Evolutionary conservation across 495 filamentous ascomycete species (phyloP).

Genomic region (Aspergillus homomorphus): DNA sequence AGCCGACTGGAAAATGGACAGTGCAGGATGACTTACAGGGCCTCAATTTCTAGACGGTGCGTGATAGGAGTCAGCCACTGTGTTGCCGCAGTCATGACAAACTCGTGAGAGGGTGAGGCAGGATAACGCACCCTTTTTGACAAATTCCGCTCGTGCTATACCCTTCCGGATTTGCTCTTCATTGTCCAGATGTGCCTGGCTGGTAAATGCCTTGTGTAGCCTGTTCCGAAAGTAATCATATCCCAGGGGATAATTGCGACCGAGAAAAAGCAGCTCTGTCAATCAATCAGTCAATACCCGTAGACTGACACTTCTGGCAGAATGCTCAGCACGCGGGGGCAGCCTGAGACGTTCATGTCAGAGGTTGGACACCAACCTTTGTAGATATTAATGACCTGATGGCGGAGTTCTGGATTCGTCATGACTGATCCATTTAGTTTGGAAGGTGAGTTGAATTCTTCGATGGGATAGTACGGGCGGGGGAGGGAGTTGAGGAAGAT

Average conservation of each 20-base stretch:
- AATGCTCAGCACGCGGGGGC: not conserved
- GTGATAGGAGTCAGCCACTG: not conserved
- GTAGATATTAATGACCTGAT: slow-evolving; percentile 84
- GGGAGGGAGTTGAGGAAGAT: not conserved
- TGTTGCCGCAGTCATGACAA: not conserved
- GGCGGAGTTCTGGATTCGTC: slow-evolving; percentile 59
- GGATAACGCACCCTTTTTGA: slow-evolving; percentile 71
- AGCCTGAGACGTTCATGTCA: not conserved
- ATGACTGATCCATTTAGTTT: slow-evolving; percentile 25
- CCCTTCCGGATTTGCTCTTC: slow-evolving; percentile 70
- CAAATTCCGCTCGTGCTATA: slow-evolving; percentile 76
- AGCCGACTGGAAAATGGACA: not conserved
- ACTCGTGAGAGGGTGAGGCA: not conserved
- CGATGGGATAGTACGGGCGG: not conserved
- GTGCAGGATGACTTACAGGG: slow-evolving; percentile 63
- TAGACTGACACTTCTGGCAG: not conserved
- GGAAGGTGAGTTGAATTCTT: not conserved
- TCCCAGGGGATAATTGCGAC: slow-evolving; percentile 83
- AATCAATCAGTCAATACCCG: not conserved
- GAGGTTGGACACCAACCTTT: slow-evolving; percentile 60
- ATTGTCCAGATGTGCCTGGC: slow-evolving; percentile 65
- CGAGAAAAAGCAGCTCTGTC: slow-evolving; percentile 77
- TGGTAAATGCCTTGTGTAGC: slow-evolving; percentile 79
- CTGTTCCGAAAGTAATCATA: slow-evolving; percentile 78
- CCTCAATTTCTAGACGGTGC: slow-evolving; percentile 68